These are phyloP conservation scores for Stramenopiles sp. DNA, from an alignment of 352 stramenopile species.

Conservation along the genomic window DNA sequence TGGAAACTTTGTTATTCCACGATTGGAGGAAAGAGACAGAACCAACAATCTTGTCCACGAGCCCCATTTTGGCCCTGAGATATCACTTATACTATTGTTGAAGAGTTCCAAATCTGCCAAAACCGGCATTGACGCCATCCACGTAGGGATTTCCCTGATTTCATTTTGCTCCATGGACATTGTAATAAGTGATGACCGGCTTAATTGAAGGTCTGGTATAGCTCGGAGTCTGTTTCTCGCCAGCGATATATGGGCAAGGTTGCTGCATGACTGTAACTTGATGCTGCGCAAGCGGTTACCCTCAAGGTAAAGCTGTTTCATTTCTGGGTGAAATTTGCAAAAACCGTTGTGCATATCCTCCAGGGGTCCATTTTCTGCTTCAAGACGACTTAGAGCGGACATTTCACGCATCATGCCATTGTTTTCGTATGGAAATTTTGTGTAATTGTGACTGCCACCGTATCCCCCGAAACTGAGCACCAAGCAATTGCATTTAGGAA, in stretches of 20 bases:
- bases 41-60: neutral
- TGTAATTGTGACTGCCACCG: neutral
- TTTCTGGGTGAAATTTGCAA: neutral
- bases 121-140: neutral
- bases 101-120: neutral
- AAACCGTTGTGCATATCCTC: neutral
- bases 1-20: neutral
- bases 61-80: neutral
- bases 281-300: neutral
- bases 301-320: neutral
- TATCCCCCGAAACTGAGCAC: neutral
- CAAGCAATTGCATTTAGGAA: constrained; percentile 3
- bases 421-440: neutral
- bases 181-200: neutral
- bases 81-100: neutral
- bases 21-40: neutral
- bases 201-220: neutral
- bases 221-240: neutral
- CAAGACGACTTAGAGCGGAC: neutral
- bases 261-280: neutral
- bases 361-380: neutral
- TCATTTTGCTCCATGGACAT: neutral
- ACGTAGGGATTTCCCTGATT: neutral
- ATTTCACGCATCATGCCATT: neutral
- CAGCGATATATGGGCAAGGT: neutral